phyloP scores from a whole-genome alignment of 1,284 basidiomycete genomes.

The Trichosporon sp. region DNA sequence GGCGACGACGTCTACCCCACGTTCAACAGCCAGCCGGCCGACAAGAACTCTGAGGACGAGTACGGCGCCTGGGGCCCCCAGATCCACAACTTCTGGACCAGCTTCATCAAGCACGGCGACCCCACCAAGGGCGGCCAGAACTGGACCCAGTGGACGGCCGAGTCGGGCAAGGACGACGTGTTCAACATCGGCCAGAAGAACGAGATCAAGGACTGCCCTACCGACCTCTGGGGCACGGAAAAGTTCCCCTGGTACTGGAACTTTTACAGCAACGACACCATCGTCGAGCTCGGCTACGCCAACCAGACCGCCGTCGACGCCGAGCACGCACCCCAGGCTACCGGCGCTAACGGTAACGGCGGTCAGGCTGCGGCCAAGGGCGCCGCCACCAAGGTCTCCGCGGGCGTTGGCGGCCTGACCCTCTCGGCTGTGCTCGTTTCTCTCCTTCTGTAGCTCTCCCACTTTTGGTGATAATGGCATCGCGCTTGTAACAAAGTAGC shows the following conservation, averaged over 20 bases:
- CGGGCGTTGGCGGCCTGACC: neutral
- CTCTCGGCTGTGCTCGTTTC: neutral
- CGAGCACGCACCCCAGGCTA: neutral
- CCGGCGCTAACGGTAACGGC: neutral
- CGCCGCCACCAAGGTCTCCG: neutral
- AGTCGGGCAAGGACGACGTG: conserved; percentile 12
- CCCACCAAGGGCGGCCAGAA: conserved; percentile 9
- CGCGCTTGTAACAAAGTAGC: neutral
- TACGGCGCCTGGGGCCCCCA: conserved; percentile 13
- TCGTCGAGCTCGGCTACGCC: neutral
- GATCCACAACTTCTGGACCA: conserved; percentile 26
- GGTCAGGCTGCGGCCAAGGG: neutral
- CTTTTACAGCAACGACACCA: neutral
- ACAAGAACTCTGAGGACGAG: neutral
- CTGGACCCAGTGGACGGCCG: conserved; percentile 17
- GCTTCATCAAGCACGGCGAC: conserved; percentile 33
- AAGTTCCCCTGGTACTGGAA: conserved; percentile 14
- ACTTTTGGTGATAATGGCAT: neutral
- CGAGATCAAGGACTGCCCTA: conserved; percentile 22
- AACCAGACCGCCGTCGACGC: neutral
- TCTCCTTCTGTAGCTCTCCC: neutral
- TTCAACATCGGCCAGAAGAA: conserved; percentile 20
- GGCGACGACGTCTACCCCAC: conserved; percentile 43
- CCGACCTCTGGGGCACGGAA: conserved; percentile 27
- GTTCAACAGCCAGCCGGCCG: conserved; percentile 23